Conservation (phyloP, 2,329 filamentous ascomycete genomes). For the Verticillium albo-atrum region DNA sequence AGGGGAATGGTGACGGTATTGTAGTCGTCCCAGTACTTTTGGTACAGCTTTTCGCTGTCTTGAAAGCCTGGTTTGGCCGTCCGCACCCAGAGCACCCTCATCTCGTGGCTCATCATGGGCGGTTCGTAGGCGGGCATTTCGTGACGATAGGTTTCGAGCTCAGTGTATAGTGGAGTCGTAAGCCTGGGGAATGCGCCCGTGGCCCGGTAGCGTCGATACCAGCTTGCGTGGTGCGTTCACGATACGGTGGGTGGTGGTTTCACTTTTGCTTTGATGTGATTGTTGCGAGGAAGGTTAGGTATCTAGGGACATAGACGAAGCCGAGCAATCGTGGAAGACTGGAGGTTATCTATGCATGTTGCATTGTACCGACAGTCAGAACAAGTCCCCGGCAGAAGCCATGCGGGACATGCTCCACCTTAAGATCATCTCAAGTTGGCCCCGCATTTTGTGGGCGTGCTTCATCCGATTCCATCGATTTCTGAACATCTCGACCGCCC, state of each 20-base stretch:
- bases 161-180: background rate
- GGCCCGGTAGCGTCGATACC: too few species aligned
- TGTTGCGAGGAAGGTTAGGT: background rate
- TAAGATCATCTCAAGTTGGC: background rate
- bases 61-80: constrained; percentile 5
- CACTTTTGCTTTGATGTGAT: background rate
- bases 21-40: constrained; percentile 3
- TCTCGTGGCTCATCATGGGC: background rate
- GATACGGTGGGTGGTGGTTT: background rate
- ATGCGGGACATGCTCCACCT: too few species aligned
- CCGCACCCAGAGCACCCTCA: constrained; percentile 2
- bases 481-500: background rate
- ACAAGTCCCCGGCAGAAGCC: too few species aligned
- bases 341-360: too few species aligned
- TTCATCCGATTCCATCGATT: background rate
- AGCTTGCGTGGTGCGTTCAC: background rate
- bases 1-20: constrained; percentile 9
- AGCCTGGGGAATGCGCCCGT: too few species aligned
- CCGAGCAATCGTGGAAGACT: too few species aligned
- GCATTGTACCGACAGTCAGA: too few species aligned
- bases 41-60: background rate
- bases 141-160: background rate
- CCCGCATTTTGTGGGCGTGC: background rate
- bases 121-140: constrained; percentile 5
- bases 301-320: background rate